Conservation (phyloP, 78 protist genomes). For the Dictyostelium brefeldianum region DNA sequence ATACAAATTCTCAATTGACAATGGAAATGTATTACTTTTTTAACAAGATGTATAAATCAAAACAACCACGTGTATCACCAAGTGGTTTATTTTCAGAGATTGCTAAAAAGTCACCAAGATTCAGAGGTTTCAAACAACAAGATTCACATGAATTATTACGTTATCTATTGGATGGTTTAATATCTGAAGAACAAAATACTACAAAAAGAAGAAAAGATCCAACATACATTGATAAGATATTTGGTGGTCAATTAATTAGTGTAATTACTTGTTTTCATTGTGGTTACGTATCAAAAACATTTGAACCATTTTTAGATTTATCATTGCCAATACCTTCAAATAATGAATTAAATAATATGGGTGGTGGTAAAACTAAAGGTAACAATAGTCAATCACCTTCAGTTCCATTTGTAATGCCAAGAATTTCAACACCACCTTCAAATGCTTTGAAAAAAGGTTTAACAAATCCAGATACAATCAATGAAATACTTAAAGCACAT, state of each 20-base stretch:
- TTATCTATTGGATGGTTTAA: slow-evolving; percentile 67
- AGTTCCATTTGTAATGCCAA: slow-evolving; percentile 32
- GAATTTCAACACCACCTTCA: slow-evolving; percentile 26
- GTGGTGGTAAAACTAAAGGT: neutral
- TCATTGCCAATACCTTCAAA: slow-evolving; percentile 62
- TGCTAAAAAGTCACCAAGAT: slow-evolving; percentile 79
- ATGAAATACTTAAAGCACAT: slow-evolving; percentile 10
- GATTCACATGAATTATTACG: slow-evolving; percentile 82
- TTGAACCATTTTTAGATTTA: slow-evolving; percentile 72
- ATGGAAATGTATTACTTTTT: slow-evolving; percentile 61
- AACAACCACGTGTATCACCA: slow-evolving; percentile 40
- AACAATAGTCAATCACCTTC: neutral
- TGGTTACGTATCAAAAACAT: slow-evolving; percentile 56
- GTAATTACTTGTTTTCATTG: slow-evolving; percentile 70
- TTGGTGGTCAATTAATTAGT: slow-evolving; percentile 76
- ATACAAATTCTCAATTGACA: slow-evolving; percentile 23
- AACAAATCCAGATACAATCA: neutral
- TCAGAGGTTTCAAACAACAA: slow-evolving; percentile 78
- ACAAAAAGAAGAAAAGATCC: slow-evolving; percentile 49
- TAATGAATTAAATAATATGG: neutral
- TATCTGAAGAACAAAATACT: slow-evolving; percentile 63
- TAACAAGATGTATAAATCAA: slow-evolving; percentile 48
- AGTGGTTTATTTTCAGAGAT: slow-evolving; percentile 50
- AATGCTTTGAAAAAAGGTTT: neutral
- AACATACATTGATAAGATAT: slow-evolving; percentile 68